A percentile compares a stretch with the other conserved stretches of the same genome.
Evolutionary conservation across 371 early-diverging fungal species (phyloP).

Genomic region (Circinella umbellata): DNA sequence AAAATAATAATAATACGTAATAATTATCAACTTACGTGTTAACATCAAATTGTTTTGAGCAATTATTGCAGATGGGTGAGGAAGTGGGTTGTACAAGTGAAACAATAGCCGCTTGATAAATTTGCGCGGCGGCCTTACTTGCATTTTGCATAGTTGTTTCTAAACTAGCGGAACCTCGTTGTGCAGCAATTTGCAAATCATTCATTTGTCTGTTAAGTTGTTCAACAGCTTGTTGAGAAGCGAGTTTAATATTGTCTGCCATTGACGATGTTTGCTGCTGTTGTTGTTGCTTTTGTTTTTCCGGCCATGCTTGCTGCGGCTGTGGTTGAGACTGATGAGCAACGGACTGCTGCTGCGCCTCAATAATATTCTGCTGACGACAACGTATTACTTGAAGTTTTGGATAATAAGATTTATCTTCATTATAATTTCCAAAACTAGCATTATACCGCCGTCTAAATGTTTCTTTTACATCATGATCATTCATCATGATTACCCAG

Average conservation of each 20-base stretch:
- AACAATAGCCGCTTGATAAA: neutral
- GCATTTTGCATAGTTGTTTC: slow-evolving; percentile 1
- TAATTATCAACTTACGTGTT: neutral
- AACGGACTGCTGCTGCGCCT: slow-evolving; percentile 3
- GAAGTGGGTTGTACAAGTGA: slow-evolving; percentile 2
- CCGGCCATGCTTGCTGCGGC: neutral
- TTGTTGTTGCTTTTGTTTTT: neutral
- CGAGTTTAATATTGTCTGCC: neutral
- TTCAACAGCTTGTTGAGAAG: neutral
- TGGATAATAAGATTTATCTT: neutral
- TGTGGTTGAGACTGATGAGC: slow-evolving; percentile 4
- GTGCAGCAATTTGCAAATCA: neutral
- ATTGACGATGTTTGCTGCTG: neutral
- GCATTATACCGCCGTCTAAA: neutral
- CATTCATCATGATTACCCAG: slow-evolving; percentile 5
- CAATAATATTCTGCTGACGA: neutral
- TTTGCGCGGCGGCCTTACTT: slow-evolving; percentile 4
- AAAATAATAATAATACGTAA: too few relatives aligned
- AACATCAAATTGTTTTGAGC: neutral
- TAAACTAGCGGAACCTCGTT: neutral
- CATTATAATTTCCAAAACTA: neutral
- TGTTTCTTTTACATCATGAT: neutral
- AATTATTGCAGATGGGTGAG: neutral
- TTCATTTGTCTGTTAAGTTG: neutral
- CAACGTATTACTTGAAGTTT: neutral